Evolutionary conservation across 352 stramenopile genomes (phyloP), one percentile per base, ranked within the genome.

Genomic region (Globisporangium takayamanum): DNA sequence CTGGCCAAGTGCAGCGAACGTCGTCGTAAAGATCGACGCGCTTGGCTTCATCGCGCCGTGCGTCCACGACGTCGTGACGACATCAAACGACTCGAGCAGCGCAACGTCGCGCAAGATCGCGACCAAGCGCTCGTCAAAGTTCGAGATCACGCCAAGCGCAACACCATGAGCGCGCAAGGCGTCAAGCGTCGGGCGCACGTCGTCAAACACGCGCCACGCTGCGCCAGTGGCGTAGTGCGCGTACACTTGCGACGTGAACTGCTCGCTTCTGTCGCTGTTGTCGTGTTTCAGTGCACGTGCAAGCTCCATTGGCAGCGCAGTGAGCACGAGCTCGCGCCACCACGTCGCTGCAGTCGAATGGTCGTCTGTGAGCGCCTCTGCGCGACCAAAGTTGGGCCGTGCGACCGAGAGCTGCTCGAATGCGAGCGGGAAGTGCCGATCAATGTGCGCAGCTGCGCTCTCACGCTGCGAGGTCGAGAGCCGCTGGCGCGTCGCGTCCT

Each of bases 11-110:
- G 53, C 30, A 16, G 49, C 45, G n/a, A 87, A 87, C 30, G 81
- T 83, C 30, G 70, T 62, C 4, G 64, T 57, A 49, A 92, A 93
- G 63, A 93, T 87, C 11, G 57, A 66, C 11, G 68, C 59, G 44
- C 75, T 55, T 1, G 80, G 84, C 49, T 93, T 93, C 33, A 39
- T 36, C 11, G 0, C 49, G 33, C 10, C 90, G 62, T 39, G n/a
- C 51, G 30, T 84, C 64, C 18, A 93, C 33, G 33, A 39, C 3
- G 33, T 39, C 33, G 33, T 39, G 33, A 39, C 33, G 33, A 39
- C 33, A 6, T 39, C 33, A 12, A 39, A 39, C 1, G 3, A 8
- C 6, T 39, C 33, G 33, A 12, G 4, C 4, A 39, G 33, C 33
- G 33, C 33, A 12, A 11, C 33, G 4, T 39, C 33, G 33, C 33